phyloP scores from a whole-genome alignment of 1,284 basidiomycete genomes.

The Puccinia novopanici region DNA sequence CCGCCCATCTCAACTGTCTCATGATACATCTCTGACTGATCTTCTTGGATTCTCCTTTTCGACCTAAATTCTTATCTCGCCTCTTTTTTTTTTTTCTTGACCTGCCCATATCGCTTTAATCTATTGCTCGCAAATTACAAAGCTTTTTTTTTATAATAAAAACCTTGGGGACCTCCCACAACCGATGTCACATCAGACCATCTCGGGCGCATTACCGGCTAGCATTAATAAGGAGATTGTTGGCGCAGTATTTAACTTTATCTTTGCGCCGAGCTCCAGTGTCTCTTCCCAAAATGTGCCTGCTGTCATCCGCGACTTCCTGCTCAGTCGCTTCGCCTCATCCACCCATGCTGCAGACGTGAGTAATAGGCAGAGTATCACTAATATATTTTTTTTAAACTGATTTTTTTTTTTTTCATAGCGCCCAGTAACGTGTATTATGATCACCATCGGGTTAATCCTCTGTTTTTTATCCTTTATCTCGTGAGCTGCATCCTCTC shows the following conservation, averaged over 20 bases:
- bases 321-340: not conserved
- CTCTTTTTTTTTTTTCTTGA: not conserved
- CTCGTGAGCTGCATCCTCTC: not conserved
- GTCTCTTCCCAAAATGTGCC: not conserved
- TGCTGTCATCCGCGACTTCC: not conserved
- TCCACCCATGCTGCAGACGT: constrained; percentile 7
- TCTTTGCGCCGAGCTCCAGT: not conserved
- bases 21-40: too few species aligned
- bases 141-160: not conserved
- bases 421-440: not conserved
- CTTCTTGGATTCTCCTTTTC: too few species aligned
- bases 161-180: not conserved
- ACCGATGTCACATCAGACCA: not conserved
- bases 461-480: constrained; percentile 1
- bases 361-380: too few species aligned
- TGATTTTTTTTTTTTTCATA: not conserved
- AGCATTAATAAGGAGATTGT: not conserved
- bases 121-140: not conserved
- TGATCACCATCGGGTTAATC: not conserved
- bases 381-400: too few species aligned
- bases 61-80: not conserved
- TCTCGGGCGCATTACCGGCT: not conserved
- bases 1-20: too few species aligned
- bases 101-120: not conserved
- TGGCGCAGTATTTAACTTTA: not conserved